Evolutionary conservation across 257 asterid genomes (phyloP).

Genomic region (Ballota nigra): DNA sequence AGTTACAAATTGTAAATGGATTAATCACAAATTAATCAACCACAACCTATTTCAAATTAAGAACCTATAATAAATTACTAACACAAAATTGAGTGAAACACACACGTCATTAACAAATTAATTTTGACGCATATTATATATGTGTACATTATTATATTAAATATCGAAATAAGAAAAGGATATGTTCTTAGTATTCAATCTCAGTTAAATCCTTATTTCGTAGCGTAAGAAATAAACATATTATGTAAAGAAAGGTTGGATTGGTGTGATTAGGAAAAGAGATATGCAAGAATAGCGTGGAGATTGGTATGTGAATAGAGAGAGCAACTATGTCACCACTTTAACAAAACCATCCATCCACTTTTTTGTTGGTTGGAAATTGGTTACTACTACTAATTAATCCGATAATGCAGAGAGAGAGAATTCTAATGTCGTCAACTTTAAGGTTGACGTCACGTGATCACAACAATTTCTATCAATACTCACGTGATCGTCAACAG

Average conservation of each 20-base stretch:
- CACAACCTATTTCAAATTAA: not conserved
- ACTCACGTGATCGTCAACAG: conserved; percentile 33
- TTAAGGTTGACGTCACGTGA: conserved; percentile 33
- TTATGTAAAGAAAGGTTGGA: too few relatives aligned
- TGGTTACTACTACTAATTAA: conserved; percentile 4
- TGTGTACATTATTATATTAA: not conserved
- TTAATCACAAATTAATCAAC: too few relatives aligned
- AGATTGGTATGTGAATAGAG: not conserved
- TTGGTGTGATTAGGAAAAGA: too few relatives aligned
- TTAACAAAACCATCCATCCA: conserved; percentile 12
- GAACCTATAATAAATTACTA: too few relatives aligned
- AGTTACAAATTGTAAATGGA: too few relatives aligned
- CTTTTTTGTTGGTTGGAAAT: conserved; percentile 5
- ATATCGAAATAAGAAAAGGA: not conserved
- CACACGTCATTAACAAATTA: not conserved
- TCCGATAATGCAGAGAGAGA: not conserved
- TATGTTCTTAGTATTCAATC: too few relatives aligned
- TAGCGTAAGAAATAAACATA: too few relatives aligned
- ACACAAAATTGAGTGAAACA: not conserved
- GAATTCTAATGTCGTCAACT: conserved; percentile 13
- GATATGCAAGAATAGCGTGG: too few relatives aligned
- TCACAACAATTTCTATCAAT: not conserved
- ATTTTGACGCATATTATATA: not conserved
- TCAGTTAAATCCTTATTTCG: too few relatives aligned
- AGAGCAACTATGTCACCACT: not conserved